A percentile compares a stretch with the other conserved stretches of the same genome.
These are phyloP conservation scores for Cystobasidiopsis lactophilus DNA, from an alignment of 768 basidiomycete genomes.

Conservation along the genomic window DNA sequence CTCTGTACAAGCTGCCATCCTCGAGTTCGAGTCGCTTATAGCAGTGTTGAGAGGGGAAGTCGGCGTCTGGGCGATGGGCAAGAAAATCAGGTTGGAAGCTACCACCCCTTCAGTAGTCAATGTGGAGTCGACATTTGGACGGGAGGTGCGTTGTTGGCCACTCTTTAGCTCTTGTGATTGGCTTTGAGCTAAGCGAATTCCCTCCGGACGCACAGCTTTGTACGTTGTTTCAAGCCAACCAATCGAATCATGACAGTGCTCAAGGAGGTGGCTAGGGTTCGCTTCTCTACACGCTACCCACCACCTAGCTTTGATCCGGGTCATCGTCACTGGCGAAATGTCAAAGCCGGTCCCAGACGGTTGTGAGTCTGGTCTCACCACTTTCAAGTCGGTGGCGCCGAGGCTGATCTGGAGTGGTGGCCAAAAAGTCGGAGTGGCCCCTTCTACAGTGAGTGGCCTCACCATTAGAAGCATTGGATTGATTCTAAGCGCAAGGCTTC, in stretches of 20 bases:
- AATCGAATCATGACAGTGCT: background rate
- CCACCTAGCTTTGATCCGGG: too few relatives aligned
- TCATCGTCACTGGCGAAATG: too few relatives aligned
- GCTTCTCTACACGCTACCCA: background rate
- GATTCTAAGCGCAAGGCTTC: too few relatives aligned
- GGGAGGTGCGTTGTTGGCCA: conserved; percentile 8
- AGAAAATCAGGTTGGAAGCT: conserved; percentile 6
- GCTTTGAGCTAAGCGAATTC: background rate
- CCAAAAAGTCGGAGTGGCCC: too few relatives aligned
- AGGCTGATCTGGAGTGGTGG: too few relatives aligned
- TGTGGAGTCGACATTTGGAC: conserved; percentile 8
- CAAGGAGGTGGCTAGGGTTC: background rate
- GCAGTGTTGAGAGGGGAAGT: conserved; percentile 4
- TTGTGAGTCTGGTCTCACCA: too few relatives aligned
- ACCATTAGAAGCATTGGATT: too few relatives aligned
- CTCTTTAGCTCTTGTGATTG: background rate
- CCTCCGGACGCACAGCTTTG: too few relatives aligned
- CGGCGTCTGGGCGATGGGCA: background rate
- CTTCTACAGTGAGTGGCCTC: too few relatives aligned
- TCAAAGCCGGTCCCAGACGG: too few relatives aligned
- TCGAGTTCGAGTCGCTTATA: background rate
- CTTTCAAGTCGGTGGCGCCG: too few relatives aligned
- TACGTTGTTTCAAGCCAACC: too few relatives aligned
- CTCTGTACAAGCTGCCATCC: conserved; percentile 2
- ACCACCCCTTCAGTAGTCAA: conserved; percentile 10